Base-by-base conservation (phyloP, 2,329 filamentous ascomycete genomes). In the Bisporella sp. region DNA sequence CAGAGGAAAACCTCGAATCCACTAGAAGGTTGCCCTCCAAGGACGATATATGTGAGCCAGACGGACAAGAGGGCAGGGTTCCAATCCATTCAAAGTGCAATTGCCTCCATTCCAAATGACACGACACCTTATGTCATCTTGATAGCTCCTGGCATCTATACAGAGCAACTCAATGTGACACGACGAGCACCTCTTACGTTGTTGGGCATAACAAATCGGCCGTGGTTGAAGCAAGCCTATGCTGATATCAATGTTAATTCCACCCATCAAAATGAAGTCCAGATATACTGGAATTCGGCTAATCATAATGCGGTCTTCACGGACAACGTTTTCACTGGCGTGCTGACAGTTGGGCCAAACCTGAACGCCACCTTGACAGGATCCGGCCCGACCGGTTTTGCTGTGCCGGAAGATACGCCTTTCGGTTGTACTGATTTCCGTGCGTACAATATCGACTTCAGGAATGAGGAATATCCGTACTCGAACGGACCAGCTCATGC, bases 381-480 rank as follows among this genome's bases (percentile, higher is more conserved):
- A 4, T 69, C 73, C 4, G 83, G 83, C 0, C 73, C 82, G 0
- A 82, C 78, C 0, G 83, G 83, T 0, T 81, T 75, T 57, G 66
- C 78, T 0, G 80, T 87, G 0, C 78, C 81, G 0, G 70, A 65
- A 0, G 74, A 71, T 44, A 86, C 82, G 0, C 81, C 81, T 0
- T 84, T 85, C 54, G 83, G 83, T 3, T 82, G 77, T 59, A 62
- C 57, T 1, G 75, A 85, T 61, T 86, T 87, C 63, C 71, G 81
- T 6, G 79, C 75, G 0, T 86, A 87, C 64, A 86, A 86, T 58
- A 68, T 87, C 39, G 77, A 87, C 59, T 81, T 86, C 55, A 69
- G 75, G 21, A 87, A 87, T 57, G 72, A 78, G 42, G 82, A 73
- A 57, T 68, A 71, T 0, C 75, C 76, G 31, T 60, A 59, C 43